A percentile compares a stretch with the other conserved stretches of the same genome.
These are phyloP conservation scores for Areca catechu DNA, from an alignment of 176 grass and related monocot species.

Conservation along the genomic window DNA sequence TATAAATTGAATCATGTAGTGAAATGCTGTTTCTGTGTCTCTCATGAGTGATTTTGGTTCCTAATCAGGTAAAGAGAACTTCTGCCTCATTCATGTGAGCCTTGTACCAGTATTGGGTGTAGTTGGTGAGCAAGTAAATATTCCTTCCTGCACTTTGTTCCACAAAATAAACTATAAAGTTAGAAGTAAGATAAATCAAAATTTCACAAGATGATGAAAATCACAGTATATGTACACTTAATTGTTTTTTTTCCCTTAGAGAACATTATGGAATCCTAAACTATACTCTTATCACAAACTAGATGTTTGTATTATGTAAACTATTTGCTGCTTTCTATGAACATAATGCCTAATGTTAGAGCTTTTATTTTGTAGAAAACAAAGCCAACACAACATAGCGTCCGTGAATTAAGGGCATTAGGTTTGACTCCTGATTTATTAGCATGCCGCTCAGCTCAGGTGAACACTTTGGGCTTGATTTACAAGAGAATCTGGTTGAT, in stretches of 20 bases:
- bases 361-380: slow-evolving; percentile 68
- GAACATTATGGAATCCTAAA: too few relatives aligned
- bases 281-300: too few relatives aligned
- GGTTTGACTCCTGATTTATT: slow-evolving; percentile 95
- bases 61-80: slow-evolving; percentile 82
- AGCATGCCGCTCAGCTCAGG: slow-evolving; percentile 88
- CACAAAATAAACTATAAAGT: too few relatives aligned
- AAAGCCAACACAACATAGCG: slow-evolving; percentile 97
- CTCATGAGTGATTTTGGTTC: slow-evolving; percentile 11
- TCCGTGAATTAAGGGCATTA: slow-evolving; percentile 84
- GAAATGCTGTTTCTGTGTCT: not conserved
- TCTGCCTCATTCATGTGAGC: slow-evolving; percentile 98
- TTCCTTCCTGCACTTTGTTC: slow-evolving; percentile 19
- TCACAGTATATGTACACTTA: too few relatives aligned
- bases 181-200: too few relatives aligned
- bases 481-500: not conserved
- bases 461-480: slow-evolving; percentile 20
- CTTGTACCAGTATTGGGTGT: slow-evolving; percentile 90
- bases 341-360: slow-evolving; percentile 1
- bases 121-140: slow-evolving; percentile 95
- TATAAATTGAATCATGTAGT: too few relatives aligned
- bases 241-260: too few relatives aligned
- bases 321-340: not conserved
- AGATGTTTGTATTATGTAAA: too few relatives aligned
- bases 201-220: not conserved